Evolutionary conservation across 2,329 filamentous ascomycete species (phyloP), one percentile per base, ranked within the genome.

Genomic region (Dactylella cylindrospora): DNA sequence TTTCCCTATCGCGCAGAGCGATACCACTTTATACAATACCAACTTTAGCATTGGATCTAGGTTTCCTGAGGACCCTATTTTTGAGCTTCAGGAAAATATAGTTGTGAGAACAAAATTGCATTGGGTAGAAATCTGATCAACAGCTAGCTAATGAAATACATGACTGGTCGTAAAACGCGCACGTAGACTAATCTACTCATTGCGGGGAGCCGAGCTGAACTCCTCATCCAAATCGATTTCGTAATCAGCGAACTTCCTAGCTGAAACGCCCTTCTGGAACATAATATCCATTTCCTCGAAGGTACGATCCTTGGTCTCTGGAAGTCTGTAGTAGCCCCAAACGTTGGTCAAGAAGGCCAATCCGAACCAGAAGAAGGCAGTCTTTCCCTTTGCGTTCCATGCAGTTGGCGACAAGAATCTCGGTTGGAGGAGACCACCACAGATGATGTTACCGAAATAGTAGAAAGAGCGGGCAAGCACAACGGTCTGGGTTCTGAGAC

Each of bases 211-310:
- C 12, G 49, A 49, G n/a, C n/a, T n/a, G 32, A 62, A 62, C 20
- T 62, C 65, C 26, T 74, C 72, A 2, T 73, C 72, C 35, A 71
- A 67, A 51, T 71, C 71, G 46, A 74, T 72, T 46, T 70, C 65
- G 64, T 73, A 73, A 5, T 69, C 68, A 43, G 69, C 65, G 57
- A 75, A 76, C 62, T 75, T 72, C 47, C 74, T 71, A 40, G 74
- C 74, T 0, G 72, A 67, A 4, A 76, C 45, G 10, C 68, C 67
- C 66, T 73, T 73, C 64, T 74, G 72, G 69, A 72, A 71, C 74
- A 76, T 74, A 59, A 73, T 69, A 47, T 77, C 75, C 70, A 77
- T 68, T 66, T 77, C 75, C 44, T 73, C 74, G 65, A 75, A 76
- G 2, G 75, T 77, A 74, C 12, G 74, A 66, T 5, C 73, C 70